phyloP scores from a whole-genome alignment of 352 stramenopile genomes.

The Pythium rishiriense region DNA sequence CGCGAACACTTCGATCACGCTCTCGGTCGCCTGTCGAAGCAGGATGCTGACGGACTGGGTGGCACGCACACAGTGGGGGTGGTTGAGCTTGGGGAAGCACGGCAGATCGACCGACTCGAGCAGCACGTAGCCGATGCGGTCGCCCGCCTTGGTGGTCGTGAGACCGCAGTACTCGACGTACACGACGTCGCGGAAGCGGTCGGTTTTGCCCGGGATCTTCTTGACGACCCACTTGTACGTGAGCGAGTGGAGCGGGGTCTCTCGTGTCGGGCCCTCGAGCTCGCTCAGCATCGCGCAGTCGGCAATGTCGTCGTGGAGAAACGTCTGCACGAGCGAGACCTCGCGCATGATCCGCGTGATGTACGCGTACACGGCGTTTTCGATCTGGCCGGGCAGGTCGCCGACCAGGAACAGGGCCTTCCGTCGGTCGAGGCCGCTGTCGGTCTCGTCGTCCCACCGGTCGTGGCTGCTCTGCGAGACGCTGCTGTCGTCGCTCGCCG shows the following conservation, averaged over 20 bases:
- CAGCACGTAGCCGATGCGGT: constrained; percentile 59
- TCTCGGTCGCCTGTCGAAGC: constrained; percentile 52
- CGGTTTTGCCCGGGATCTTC: constrained; percentile 42
- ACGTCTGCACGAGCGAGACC: constrained; percentile 52
- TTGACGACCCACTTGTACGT: constrained; percentile 70
- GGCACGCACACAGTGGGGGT: constrained; percentile 54
- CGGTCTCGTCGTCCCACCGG: constrained; percentile 21
- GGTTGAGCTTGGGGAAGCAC: constrained; percentile 43
- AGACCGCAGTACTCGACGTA: constrained; percentile 61
- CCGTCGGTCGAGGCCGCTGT: neutral
- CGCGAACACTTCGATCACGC: constrained; percentile 65
- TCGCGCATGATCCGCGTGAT: constrained; percentile 60
- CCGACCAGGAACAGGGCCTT: constrained; percentile 49
- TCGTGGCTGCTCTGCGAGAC: neutral
- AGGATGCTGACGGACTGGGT: constrained; percentile 54
- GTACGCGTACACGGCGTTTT: constrained; percentile 57
- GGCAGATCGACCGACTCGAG: constrained; percentile 70
- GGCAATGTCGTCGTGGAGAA: constrained; percentile 60
- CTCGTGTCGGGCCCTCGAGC: constrained; percentile 44
- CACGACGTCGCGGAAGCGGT: constrained; percentile 52
- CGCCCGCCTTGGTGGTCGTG: constrained; percentile 35
- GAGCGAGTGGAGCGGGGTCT: constrained; percentile 54
- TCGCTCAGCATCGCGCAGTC: constrained; percentile 63
- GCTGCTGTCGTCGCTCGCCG: constrained; percentile 3
- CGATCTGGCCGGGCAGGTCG: constrained; percentile 43